A percentile compares a stretch with the other conserved stretches of the same genome.
Conservation (phyloP, 192 early-diverging fungal genomes). For the Podila minutissima region DNA sequence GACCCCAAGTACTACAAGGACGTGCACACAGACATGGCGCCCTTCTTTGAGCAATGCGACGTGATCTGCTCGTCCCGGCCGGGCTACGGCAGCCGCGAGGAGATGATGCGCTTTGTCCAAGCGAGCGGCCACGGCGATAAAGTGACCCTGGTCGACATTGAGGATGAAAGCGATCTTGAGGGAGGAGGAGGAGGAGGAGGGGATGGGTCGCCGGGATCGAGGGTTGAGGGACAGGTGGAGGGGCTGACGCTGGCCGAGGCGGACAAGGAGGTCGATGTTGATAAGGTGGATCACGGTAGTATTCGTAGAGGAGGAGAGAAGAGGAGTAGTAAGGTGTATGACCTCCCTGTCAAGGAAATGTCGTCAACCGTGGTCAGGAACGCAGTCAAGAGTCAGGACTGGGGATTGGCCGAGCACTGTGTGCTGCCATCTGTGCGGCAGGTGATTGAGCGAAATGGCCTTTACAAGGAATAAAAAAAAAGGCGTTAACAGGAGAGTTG, state of each 20-base stretch:
- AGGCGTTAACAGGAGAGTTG: too few relatives aligned
- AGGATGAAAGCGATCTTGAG: background rate
- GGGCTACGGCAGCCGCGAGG: conserved; percentile 41
- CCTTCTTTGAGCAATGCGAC: conserved; percentile 64
- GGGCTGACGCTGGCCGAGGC: background rate
- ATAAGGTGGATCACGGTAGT: background rate
- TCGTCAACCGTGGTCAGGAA: conserved; percentile 48
- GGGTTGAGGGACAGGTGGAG: background rate
- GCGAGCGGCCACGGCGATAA: conserved; percentile 35
- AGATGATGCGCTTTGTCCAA: conserved; percentile 47
- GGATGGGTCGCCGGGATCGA: background rate
- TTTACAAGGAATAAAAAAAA: conserved; percentile 9
- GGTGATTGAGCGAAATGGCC: conserved; percentile 28
- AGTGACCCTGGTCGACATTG: conserved; percentile 45
- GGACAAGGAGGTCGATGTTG: background rate
- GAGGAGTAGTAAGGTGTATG: background rate
- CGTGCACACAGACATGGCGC: conserved; percentile 53
- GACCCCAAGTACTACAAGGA: conserved; percentile 77
- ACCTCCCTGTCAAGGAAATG: conserved; percentile 22
- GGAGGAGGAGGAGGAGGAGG: background rate
- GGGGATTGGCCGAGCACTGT: conserved; percentile 29
- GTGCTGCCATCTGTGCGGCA: conserved; percentile 18
- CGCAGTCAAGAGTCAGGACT: conserved; percentile 36
- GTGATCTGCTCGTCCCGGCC: conserved; percentile 61
- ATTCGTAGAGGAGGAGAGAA: background rate